Conservation (phyloP, 1,139 yeast genomes). For the Taiozyma sp. region DNA sequence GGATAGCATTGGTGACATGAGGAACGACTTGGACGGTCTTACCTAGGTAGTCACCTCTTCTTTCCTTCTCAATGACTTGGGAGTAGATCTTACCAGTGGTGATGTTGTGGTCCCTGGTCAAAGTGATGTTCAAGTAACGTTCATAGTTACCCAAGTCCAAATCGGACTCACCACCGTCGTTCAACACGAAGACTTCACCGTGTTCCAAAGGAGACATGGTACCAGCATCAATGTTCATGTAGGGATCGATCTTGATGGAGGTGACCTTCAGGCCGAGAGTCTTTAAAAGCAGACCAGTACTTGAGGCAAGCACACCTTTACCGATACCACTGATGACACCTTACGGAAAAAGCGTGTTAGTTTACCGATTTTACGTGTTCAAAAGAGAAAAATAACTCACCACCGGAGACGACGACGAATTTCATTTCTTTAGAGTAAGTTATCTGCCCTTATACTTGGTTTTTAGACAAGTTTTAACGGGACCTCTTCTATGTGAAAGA, state of each 20-base stretch:
- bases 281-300: conserved; percentile 91
- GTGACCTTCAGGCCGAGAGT: conserved; percentile 93
- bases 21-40: conserved; percentile 99
- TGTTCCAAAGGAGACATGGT: conserved; percentile 99
- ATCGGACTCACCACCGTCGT: conserved; percentile 99
- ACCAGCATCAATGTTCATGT: conserved; percentile 99
- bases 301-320: conserved; percentile 92
- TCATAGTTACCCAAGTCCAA: conserved; percentile 97
- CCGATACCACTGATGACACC: conserved; percentile 96
- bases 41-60: conserved; percentile 96
- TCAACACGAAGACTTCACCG: conserved; percentile 96
- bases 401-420: conserved; percentile 99
- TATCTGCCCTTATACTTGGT: not conserved
- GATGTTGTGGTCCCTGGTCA: conserved; percentile 91
- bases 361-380: not conserved
- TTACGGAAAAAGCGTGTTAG: conserved; percentile 22
- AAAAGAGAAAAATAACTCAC: conserved; percentile 21
- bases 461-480: not conserved
- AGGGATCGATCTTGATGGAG: conserved; percentile 96
- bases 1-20: conserved; percentile 93
- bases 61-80: conserved; percentile 88
- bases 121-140: conserved; percentile 88
- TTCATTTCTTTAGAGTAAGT: conserved; percentile 48
- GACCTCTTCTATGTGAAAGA: not conserved
- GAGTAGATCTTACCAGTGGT: conserved; percentile 97